Evolutionary conservation across 192 early-diverging fungal genomes (phyloP), one percentile per base, ranked within the genome.

Genomic region (Coemansia umbellata): DNA sequence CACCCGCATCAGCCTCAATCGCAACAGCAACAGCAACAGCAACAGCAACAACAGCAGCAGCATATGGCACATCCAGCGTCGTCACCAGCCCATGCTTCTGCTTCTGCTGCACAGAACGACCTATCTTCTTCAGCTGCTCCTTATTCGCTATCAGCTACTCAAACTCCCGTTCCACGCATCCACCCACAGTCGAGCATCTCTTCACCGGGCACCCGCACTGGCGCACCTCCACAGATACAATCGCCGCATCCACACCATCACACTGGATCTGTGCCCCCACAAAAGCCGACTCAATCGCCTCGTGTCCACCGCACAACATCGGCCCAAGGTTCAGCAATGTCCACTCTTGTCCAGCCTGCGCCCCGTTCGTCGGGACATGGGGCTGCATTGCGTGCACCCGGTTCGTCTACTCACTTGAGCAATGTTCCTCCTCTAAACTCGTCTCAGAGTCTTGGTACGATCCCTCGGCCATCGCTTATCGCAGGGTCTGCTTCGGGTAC

Each of bases 261-360:
- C 45, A 51, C 74, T 0, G 42, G 63, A 3, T 77, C 74, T 11
- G 74, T 52, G 37, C 74, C 74, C 5, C 74, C 67, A 14, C 51
- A 22, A 5, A 65, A 65, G 19, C 64, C 67, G 28, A 23, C 55
- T 11, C 62, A 58, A 43, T 70, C 74, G 5, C 74, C 74, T 8
- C 53, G 50, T 5, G 37, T 63, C 13, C 67, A 66, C 15, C 67
- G 74, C 22, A 57, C 67, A 3, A 41, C 55, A 4, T 77, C 74
- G 8, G 63, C 55, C 13, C 74, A 77, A 52, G 66, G 41, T 33
- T 58, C 60, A 14, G 50, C 69, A 2, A 37, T 58, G 0, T 49
- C 54, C 6, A 30, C 42, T 13, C 55, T 60, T 21, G 37, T 45
- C 9, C 69, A 73, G 32, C 43, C 58, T n/a, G 51, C 57, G 17